Evolutionary conservation across 2,329 filamentous ascomycete species (phyloP).

Genomic region (Septoria petroselini): DNA sequence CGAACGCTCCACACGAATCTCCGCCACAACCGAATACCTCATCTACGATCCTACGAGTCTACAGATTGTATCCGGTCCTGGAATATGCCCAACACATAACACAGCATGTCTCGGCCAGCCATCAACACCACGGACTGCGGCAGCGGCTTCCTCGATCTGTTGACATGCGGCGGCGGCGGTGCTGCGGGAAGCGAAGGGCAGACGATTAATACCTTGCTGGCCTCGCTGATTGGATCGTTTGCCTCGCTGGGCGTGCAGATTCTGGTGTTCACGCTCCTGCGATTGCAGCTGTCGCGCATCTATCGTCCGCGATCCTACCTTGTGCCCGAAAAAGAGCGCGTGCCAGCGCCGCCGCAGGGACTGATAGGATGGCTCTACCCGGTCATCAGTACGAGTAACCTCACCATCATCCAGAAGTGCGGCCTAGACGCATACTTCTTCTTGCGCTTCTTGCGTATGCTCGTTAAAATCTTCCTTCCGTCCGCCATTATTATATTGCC

Average conservation of each 20-base stretch:
- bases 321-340: constrained; percentile 79
- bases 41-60: too few relatives aligned
- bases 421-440: constrained; percentile 98
- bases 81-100: too few relatives aligned
- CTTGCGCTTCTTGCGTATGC: constrained; percentile 78
- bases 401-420: constrained; percentile 90
- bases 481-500: constrained; percentile 75
- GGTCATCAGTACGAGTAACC: constrained; percentile 66
- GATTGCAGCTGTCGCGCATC: constrained; percentile 75
- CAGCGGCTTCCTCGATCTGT: constrained; percentile 9
- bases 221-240: constrained; percentile 39
- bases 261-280: constrained; percentile 69
- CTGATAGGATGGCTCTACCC: constrained; percentile 54
- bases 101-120: too few relatives aligned
- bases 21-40: too few relatives aligned
- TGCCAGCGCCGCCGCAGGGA: constrained; percentile 65
- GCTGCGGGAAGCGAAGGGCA: constrained; percentile 29
- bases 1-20: too few relatives aligned
- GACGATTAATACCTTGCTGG: constrained; percentile 38
- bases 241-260: constrained; percentile 49
- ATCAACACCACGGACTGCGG: constrained; percentile 5
- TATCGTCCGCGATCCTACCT: constrained; percentile 88
- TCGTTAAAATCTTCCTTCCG: constrained; percentile 88
- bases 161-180: constrained; percentile 18
- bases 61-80: too few relatives aligned